These are phyloP conservation scores for Cenchrus fungigraminus DNA, from an alignment of 176 grass and related monocot species.

Conservation along the genomic window DNA sequence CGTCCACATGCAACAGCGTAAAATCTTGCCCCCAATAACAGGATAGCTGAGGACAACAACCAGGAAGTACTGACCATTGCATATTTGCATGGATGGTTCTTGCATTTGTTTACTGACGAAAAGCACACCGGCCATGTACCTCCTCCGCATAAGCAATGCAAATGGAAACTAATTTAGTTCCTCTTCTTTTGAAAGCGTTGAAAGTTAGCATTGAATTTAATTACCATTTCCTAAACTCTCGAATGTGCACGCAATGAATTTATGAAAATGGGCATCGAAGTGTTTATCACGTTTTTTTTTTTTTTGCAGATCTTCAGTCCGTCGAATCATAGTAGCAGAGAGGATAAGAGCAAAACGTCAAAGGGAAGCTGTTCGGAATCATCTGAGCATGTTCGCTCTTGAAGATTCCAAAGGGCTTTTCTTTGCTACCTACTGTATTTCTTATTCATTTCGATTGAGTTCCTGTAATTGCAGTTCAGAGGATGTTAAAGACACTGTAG, in stretches of 20 bases:
- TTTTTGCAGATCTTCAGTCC: too few species aligned
- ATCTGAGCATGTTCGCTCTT: neutral
- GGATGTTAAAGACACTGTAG: neutral
- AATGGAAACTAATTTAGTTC: neutral
- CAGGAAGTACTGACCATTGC: too few species aligned
- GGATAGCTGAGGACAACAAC: too few species aligned
- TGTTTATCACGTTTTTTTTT: too few species aligned
- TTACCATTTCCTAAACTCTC: too few species aligned
- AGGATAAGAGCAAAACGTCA: too few species aligned
- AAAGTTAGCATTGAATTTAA: too few species aligned
- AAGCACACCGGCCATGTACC: neutral
- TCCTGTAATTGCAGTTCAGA: neutral
- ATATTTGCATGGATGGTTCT: too few species aligned
- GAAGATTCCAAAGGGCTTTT: neutral
- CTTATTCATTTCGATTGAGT: neutral
- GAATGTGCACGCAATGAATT: neutral
- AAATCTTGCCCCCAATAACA: too few species aligned
- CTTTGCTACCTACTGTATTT: neutral
- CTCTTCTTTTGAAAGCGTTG: neutral
- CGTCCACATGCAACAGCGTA: too few species aligned
- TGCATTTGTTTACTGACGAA: neutral
- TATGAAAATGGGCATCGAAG: neutral
- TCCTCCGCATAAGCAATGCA: neutral
- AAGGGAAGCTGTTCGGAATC: neutral
- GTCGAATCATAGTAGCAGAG: too few species aligned